A percentile compares a stretch with the other conserved stretches of the same genome.
phyloP scores from a whole-genome alignment of 2,329 filamentous ascomycete genomes.

The Penicillium sp. region DNA sequence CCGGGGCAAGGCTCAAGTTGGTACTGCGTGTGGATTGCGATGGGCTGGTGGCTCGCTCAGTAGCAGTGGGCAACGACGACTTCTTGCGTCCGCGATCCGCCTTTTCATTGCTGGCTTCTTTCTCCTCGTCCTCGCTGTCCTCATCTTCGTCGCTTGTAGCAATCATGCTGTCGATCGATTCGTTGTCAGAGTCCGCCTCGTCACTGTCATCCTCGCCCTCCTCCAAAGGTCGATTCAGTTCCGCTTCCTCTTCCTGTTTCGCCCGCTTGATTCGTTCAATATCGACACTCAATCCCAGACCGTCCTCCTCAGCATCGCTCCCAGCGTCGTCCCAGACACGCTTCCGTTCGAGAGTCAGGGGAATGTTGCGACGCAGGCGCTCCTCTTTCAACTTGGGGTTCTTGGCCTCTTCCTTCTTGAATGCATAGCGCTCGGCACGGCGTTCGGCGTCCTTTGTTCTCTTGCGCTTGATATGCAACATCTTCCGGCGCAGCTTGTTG shows the following conservation, averaged over 20 bases:
- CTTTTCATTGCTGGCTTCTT: slow-evolving; percentile 44
- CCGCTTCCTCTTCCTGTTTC: slow-evolving; percentile 42
- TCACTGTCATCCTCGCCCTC: slow-evolving; percentile 44
- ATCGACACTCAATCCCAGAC: slow-evolving; percentile 44
- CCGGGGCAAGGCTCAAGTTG: slow-evolving; percentile 55
- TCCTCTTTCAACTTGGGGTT: slow-evolving; percentile 69
- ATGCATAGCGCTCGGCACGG: slow-evolving; percentile 67
- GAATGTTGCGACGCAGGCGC: slow-evolving; percentile 70
- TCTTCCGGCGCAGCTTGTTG: slow-evolving; percentile 75
- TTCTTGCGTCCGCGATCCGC: slow-evolving; percentile 28
- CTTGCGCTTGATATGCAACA: slow-evolving; percentile 75
- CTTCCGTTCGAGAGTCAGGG: slow-evolving; percentile 77
- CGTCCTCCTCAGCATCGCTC: slow-evolving; percentile 41
- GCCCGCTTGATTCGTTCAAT: slow-evolving; percentile 45
- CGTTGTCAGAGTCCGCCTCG: slow-evolving; percentile 44
- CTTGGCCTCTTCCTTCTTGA: slow-evolving; percentile 79
- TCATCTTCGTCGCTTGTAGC: slow-evolving; percentile 47
- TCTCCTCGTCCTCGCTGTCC: slow-evolving; percentile 44
- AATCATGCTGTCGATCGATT: slow-evolving; percentile 72
- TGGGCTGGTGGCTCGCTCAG: slow-evolving; percentile 50
- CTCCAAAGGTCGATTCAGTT: slow-evolving; percentile 33
- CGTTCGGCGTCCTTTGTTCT: slow-evolving; percentile 66
- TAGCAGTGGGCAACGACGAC: slow-evolving; percentile 34
- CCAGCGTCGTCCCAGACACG: slow-evolving; percentile 80
- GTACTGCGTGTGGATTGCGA: slow-evolving; percentile 52